Base-by-base conservation (phyloP, 2,329 filamentous ascomycete species). In the Cladophialophora yegresii region DNA sequence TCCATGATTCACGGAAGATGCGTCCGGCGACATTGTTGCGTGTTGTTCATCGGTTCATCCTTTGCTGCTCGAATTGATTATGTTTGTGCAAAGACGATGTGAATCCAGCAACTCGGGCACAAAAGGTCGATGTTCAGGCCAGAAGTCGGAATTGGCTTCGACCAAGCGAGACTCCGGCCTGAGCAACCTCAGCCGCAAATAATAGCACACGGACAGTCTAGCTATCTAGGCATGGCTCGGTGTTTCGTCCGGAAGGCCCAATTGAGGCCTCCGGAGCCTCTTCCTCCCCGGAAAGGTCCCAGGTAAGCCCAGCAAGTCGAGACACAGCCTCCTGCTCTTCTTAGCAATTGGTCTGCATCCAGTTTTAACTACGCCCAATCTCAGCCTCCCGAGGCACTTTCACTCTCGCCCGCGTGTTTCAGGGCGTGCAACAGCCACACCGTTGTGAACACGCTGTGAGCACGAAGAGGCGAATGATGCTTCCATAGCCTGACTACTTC, bases 1-100 rank as follows among this genome's bases (percentile, higher is more conserved):
- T 68, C 66, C 68, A 69, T 69, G 59, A 45, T 62, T 59, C 26
- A 47, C 36, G 28, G n/a, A 43, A 26, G 53, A 53, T 9, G 45
- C 36, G 32, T 45, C 8, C 20, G 57, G 61, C 61, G 64, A 66
- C 66, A 68, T 68, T 33, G 64, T 61, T 56, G 22, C 20, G 53
- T 20, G 5, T 32, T 33, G 56, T 23, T 36, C n/a, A 30, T 32
- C 40, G 60, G 26, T 64, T 60, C 61, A 67, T 67, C 53, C 7
- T 58, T n/a, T 23, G 16, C 32, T 20, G 10, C 13, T 28, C 23
- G 22, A 30, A 12, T 7, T 10, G n/a, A n/a, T 9, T 47, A 2
- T 58, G 8, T 50, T 22, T 47, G 22, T 9, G 2, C 36, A 7
- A 8, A 28, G 26, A 47, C 7, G 22, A 20, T 56, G 32, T n/a